Conservation (phyloP, 2,329 filamentous ascomycete species). For the Alternaria sp. region DNA sequence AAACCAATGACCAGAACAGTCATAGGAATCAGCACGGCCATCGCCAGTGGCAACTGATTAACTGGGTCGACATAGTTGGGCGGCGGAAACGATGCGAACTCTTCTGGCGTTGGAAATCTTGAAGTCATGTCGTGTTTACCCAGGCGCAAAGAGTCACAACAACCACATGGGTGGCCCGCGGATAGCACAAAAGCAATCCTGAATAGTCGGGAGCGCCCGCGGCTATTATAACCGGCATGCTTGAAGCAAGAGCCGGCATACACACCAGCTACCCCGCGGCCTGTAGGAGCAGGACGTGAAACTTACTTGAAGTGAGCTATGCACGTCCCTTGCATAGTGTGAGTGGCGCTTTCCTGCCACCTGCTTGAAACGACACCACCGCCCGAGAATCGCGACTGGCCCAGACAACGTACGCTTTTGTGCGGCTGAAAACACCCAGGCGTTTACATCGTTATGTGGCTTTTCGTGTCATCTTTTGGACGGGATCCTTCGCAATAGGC, state of each 20-base stretch:
- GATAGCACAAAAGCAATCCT: constrained; percentile 9
- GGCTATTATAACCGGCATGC: constrained; percentile 17
- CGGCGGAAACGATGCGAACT: constrained; percentile 36
- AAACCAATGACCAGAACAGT: constrained; percentile 25
- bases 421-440: background rate
- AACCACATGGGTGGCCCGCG: background rate
- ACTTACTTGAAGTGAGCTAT: constrained; percentile 10
- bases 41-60: constrained; percentile 31
- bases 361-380: constrained; percentile 14
- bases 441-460: background rate
- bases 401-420: background rate
- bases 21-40: constrained; percentile 38
- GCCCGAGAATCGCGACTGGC: constrained; percentile 7
- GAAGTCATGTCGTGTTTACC: constrained; percentile 30
- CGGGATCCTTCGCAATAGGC: background rate
- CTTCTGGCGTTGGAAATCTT: constrained; percentile 35
- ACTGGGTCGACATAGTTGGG: constrained; percentile 44
- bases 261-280: constrained; percentile 5
- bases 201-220: constrained; percentile 13
- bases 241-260: constrained; percentile 6
- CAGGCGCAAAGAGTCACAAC: background rate
- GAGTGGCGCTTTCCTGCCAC: constrained; percentile 9
- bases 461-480: background rate
- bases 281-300: constrained; percentile 12
- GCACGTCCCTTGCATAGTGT: constrained; percentile 13